These are phyloP conservation scores for Lentinus tigrinus DNA, from an alignment of 768 basidiomycete species.

Conservation along the genomic window DNA sequence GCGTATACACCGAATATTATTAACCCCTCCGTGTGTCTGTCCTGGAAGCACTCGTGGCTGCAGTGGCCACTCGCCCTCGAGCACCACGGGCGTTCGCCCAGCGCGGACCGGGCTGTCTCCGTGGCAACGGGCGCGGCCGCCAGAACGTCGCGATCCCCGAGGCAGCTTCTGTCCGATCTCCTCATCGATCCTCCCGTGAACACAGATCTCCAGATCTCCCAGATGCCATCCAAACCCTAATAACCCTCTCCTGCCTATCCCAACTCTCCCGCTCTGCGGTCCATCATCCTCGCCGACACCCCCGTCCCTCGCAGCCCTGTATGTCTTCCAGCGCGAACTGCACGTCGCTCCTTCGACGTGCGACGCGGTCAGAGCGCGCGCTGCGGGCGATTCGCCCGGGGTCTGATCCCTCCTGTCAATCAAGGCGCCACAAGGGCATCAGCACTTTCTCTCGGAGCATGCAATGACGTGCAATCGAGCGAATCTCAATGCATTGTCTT, in stretches of 20 bases:
- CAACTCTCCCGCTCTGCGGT: not conserved
- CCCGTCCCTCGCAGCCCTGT: not conserved
- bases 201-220: slow-evolving; percentile 4
- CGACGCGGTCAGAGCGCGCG: not conserved
- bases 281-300: not conserved
- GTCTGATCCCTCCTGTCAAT: not conserved
- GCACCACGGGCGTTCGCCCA: not conserved
- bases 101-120: slow-evolving; percentile 4
- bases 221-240: not conserved
- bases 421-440: not conserved
- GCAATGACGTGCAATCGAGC: too few relatives aligned
- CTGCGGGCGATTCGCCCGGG: not conserved
- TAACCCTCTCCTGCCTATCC: not conserved
- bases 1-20: too few relatives aligned
- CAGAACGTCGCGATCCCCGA: slow-evolving; percentile 2
- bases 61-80: too few relatives aligned
- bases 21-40: too few relatives aligned
- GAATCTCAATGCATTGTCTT: too few relatives aligned
- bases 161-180: slow-evolving; percentile 6
- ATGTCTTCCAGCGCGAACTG: too few relatives aligned
- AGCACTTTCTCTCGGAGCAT: too few relatives aligned
- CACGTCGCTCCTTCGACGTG: not conserved
- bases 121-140: slow-evolving; percentile 6
- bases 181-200: slow-evolving; percentile 3
- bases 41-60: too few relatives aligned